Percentiles rank a stretch among this genome's conserved stretches.
Evolutionary conservation across 2,329 filamentous ascomycete genomes (phyloP).

Genomic region (Drechslera avenae): DNA sequence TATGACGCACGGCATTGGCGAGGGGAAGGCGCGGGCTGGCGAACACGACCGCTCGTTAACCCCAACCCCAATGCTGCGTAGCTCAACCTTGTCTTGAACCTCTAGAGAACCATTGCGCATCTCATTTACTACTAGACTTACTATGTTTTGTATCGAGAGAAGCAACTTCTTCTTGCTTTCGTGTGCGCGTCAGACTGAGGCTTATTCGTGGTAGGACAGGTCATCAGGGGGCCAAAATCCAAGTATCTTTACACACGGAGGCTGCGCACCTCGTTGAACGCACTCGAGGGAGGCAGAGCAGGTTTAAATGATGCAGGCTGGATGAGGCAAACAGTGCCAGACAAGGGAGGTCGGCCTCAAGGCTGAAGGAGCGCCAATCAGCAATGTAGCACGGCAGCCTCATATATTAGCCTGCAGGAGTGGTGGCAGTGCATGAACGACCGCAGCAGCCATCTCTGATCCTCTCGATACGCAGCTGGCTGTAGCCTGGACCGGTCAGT

Average conservation of each 20-base stretch:
- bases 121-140: too few species aligned
- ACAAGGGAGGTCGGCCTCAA: conserved; percentile 1
- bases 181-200: too few species aligned
- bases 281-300: neutral
- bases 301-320: neutral
- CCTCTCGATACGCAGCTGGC: conserved; percentile 8
- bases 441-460: conserved; percentile 8
- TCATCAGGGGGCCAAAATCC: neutral
- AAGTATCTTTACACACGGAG: neutral
- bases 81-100: conserved; percentile 9
- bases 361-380: conserved; percentile 8
- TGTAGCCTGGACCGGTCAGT: conserved; percentile 31
- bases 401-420: conserved; percentile 10
- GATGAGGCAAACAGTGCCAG: conserved; percentile 3
- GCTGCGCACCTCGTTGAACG: neutral
- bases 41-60: conserved; percentile 3
- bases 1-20: conserved; percentile 3
- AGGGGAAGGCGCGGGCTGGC: conserved; percentile 13
- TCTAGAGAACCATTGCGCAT: neutral
- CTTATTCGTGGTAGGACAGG: neutral
- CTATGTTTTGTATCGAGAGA: too few species aligned
- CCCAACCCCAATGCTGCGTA: conserved; percentile 9
- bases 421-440: conserved; percentile 20
- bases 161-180: too few species aligned
- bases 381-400: conserved; percentile 11